Conservation (phyloP, 2,329 filamentous ascomycete species). For the Hypoxylon sp. region DNA sequence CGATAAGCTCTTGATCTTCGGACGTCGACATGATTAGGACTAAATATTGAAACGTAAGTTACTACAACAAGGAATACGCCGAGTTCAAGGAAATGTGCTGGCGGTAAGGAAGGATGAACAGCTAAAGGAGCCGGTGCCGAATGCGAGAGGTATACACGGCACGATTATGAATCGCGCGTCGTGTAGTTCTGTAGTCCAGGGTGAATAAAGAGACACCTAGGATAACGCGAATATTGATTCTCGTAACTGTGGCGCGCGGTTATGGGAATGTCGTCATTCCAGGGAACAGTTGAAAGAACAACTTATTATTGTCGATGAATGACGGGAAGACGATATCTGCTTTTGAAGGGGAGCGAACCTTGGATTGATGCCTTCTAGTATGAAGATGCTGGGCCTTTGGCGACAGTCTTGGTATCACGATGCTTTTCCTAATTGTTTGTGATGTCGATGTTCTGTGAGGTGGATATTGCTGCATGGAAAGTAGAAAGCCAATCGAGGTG, state of each 20-base stretch:
- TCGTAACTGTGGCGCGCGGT: constrained; percentile 12
- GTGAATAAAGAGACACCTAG: constrained; percentile 17
- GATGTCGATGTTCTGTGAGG: constrained; percentile 3
- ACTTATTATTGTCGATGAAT: not conserved
- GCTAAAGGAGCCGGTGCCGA: not conserved
- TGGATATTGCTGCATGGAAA: constrained; percentile 5
- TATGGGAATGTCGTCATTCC: constrained; percentile 17
- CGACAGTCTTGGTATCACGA: constrained; percentile 16
- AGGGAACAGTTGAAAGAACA: not conserved
- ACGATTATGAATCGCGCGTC: constrained; percentile 5
- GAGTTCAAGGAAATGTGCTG: constrained; percentile 1
- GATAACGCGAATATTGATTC: constrained; percentile 3
- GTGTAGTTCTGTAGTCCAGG: constrained; percentile 10
- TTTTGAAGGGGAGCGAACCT: constrained; percentile 27
- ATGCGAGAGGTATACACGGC: not conserved
- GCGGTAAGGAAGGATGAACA: not conserved
- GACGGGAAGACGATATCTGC: not conserved
- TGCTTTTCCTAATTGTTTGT: constrained; percentile 24
- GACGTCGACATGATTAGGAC: constrained; percentile 46
- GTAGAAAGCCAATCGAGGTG: constrained; percentile 13
- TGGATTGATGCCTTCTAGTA: constrained; percentile 2
- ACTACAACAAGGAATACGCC: constrained; percentile 17
- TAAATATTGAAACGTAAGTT: constrained; percentile 36
- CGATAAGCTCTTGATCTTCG: constrained; percentile 67
- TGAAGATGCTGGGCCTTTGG: constrained; percentile 2